Evolutionary conservation across 768 basidiomycete species (phyloP), one percentile per base, ranked within the genome.

Genomic region (Pulveroboletus ravenelii): DNA sequence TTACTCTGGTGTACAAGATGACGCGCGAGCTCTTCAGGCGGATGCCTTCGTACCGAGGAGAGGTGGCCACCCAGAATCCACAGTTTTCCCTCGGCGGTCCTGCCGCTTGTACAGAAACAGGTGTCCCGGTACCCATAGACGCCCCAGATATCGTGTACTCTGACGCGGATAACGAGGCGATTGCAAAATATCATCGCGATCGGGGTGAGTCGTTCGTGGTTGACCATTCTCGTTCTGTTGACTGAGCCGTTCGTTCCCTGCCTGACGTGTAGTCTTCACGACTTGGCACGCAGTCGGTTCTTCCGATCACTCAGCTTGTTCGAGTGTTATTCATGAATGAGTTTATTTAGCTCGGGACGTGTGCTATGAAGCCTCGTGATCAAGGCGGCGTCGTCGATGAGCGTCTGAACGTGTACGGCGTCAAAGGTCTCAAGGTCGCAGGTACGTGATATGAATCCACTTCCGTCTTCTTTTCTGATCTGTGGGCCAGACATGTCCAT

Each of bases 331-430:
- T 32, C 31, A 32, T 27, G 17, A 10, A 29, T 2, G 2, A 2
- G 7, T 41, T n/a, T 1, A 37, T 25, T 2, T 20, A 84, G 81
- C 69, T 82, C 5, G 84, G 84, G 36, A 86, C 84, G 0, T 85
- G 83, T 48, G 76, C 83, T 0, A 86, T 86, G 85, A 84, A 84
- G 62, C 74, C 81, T 1, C 74, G 77, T 2, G 71, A 78, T 10
- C 45, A 74, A 27, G 76, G 75, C 2, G 86, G 85, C 3, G 85
- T 88, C 6, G 81, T 87, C 4, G 83, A 87, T 56, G 48, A 74
- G 3, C 68, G 68, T 20, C 60, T 87, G 41, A 82, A 81, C 50
- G 84, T 87, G 7, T 84, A 86, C 54, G 82, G 82, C 0, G 74
- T 82, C 2, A 48, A 71, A 49, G 72, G 74, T 20, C 68, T 87